phyloP scores from a whole-genome alignment of 2,329 filamentous ascomycete genomes.

The Colletotrichum karsti region DNA sequence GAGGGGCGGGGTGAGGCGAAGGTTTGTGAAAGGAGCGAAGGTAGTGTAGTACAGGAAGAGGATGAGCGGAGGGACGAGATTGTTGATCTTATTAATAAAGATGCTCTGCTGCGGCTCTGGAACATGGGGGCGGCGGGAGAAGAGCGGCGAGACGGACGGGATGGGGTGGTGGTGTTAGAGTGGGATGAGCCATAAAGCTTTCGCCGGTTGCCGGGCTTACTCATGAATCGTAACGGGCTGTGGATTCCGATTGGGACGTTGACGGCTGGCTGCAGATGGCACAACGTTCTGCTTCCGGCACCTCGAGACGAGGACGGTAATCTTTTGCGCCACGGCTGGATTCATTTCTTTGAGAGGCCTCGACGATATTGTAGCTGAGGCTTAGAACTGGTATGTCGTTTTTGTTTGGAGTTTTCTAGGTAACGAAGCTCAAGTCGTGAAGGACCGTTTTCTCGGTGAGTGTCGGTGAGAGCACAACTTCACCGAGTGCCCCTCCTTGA shows the following conservation, averaged over 20 bases:
- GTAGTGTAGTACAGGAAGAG: background rate
- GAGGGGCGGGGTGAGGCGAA: background rate
- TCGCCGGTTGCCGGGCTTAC: constrained; percentile 17
- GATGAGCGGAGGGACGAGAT: background rate
- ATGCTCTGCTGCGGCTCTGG: background rate
- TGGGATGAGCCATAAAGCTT: constrained; percentile 26
- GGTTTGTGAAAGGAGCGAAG: background rate
- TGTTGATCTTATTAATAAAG: constrained; percentile 16
- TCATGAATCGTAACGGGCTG: constrained; percentile 11
- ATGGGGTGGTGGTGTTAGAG: constrained; percentile 21
- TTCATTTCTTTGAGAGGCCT: too few relatives aligned
- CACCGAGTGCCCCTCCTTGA: background rate
- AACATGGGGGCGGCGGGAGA: constrained; percentile 9
- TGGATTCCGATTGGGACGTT: background rate
- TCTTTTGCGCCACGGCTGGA: background rate
- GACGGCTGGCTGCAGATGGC: background rate
- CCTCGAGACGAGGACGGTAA: background rate
- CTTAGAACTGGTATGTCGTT: too few relatives aligned
- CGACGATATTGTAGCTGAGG: too few relatives aligned
- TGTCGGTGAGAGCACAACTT: background rate
- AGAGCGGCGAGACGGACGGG: background rate
- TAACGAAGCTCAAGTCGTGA: background rate
- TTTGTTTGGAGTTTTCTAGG: too few relatives aligned
- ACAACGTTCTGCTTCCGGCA: background rate
- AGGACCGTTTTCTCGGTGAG: background rate